Evolutionary conservation across 148 eudicot species (phyloP), one percentile per base, ranked within the genome.

Genomic region (Nepenthes gracilis): DNA sequence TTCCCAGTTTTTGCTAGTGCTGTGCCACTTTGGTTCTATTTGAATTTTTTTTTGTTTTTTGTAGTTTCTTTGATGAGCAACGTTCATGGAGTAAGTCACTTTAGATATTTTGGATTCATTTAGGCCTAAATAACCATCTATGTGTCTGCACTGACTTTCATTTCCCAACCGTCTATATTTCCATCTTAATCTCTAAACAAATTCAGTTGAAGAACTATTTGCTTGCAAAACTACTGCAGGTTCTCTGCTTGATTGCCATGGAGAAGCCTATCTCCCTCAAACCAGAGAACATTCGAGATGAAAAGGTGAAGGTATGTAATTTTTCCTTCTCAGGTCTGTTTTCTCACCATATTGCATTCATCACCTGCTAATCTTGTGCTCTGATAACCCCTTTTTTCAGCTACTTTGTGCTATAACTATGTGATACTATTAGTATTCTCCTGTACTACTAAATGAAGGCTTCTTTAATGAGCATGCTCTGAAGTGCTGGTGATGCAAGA

Each of bases 281-380:
- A 57, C 98, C 98, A 40, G 98, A 92, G 81, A 85, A 75, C 73
- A 85, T 92, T 61, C 96, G 98, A 32, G 98, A 92, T 67, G 98
- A 88, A 70, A 92, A 92, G 88, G 98, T 92, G 62, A 92, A 92
- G 96, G 98, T 85, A 57, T 43, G 59, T 58, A 4, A 33, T 60
- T 33, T 10, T 52, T 45, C 32, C 23, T 23, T 23, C 23, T 23
- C 23, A 23, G 23, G 23, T 23, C 1, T n/a, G 23, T 23, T 40
- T 40, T 40, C 8, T 40, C 4, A 40, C 4, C 8, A 3, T 40
- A 40, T 40, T 40, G 8, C 8, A 40, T 40, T 40, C 6, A 4
- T 40, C 6, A 40, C 8, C 23, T 23, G 23, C 23, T 23, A 23
- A 23, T 23, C 0, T 23, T 23, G 23, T 23, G 23, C 23, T 23